Evolutionary conservation across 1,284 basidiomycete genomes (phyloP).

Genomic region (Ustilago crameri): DNA sequence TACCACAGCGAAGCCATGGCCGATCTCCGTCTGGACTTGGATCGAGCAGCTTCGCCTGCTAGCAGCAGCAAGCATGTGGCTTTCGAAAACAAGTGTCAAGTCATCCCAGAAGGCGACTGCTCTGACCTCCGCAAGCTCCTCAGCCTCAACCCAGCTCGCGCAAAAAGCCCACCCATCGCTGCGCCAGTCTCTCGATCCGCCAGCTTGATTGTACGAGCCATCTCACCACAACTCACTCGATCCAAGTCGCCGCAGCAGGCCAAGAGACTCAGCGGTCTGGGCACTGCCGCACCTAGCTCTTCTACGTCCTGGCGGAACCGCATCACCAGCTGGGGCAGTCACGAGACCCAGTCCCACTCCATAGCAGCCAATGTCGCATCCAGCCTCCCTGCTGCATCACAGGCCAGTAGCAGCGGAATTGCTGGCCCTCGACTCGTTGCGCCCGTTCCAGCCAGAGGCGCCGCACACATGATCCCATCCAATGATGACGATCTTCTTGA

Average conservation of each 20-base stretch:
- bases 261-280: conserved; percentile 5
- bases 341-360: conserved; percentile 1
- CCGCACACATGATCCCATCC: conserved; percentile 9
- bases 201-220: conserved; percentile 31
- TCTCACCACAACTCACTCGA: conserved; percentile 29
- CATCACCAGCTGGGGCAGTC: conserved; percentile 30
- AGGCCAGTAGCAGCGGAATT: neutral
- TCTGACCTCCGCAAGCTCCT: conserved; percentile 41
- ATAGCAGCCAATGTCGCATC: conserved; percentile 15
- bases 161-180: conserved; percentile 33
- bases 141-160: conserved; percentile 27
- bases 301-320: conserved; percentile 29
- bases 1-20: conserved; percentile 10
- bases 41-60: conserved; percentile 15
- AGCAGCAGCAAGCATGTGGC: conserved; percentile 31
- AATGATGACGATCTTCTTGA: conserved; percentile 16
- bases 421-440: conserved; percentile 28
- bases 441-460: conserved; percentile 25
- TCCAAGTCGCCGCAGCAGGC: conserved; percentile 18
- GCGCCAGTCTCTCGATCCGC: conserved; percentile 2
- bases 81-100: conserved; percentile 38
- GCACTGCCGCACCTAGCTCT: conserved; percentile 7
- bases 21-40: neutral
- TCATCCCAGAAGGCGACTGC: conserved; percentile 45
- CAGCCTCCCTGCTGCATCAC: neutral